Evolutionary conservation across 495 filamentous ascomycete species (phyloP).

Genomic region (Penicillium coffeae): DNA sequence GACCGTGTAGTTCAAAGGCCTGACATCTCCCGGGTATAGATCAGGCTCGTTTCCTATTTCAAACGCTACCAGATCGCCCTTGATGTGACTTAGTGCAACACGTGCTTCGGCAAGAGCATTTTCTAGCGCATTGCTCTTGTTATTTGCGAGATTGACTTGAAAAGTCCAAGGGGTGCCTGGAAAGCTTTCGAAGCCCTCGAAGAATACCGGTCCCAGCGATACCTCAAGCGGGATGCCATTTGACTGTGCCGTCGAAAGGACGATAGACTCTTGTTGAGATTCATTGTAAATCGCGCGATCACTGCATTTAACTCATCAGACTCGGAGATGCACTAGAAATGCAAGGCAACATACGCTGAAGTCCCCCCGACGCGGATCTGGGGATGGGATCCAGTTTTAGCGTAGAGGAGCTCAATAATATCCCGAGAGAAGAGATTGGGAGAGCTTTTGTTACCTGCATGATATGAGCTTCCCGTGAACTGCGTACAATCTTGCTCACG

Average conservation of each 20-base stretch:
- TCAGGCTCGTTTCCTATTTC: constrained; percentile 18
- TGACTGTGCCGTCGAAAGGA: constrained; percentile 7
- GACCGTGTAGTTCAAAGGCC: constrained; percentile 3
- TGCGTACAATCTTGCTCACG: background rate
- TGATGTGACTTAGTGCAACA: constrained; percentile 12
- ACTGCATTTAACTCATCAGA: background rate
- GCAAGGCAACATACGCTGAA: constrained; percentile 4
- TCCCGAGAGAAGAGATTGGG: constrained; percentile 15
- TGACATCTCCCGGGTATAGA: constrained; percentile 12
- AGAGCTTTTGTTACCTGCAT: constrained; percentile 10
- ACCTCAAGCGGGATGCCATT: constrained; percentile 17
- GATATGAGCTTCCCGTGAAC: background rate
- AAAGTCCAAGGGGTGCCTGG: constrained; percentile 15
- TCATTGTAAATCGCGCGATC: constrained; percentile 14
- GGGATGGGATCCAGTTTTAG: constrained; percentile 9
- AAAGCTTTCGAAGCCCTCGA: constrained; percentile 18
- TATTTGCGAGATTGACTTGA: constrained; percentile 17
- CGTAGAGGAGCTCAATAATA: constrained; percentile 8
- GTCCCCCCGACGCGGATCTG: constrained; percentile 16
- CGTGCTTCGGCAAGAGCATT: constrained; percentile 11
- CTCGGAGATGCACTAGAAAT: background rate
- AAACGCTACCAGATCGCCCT: constrained; percentile 10
- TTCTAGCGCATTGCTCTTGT: constrained; percentile 11
- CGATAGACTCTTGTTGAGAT: constrained; percentile 8
- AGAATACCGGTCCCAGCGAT: constrained; percentile 5